Evolutionary conservation across 2,329 filamentous ascomycete genomes (phyloP), one percentile per base, ranked within the genome.

Genomic region (Anthostomella pinea): DNA sequence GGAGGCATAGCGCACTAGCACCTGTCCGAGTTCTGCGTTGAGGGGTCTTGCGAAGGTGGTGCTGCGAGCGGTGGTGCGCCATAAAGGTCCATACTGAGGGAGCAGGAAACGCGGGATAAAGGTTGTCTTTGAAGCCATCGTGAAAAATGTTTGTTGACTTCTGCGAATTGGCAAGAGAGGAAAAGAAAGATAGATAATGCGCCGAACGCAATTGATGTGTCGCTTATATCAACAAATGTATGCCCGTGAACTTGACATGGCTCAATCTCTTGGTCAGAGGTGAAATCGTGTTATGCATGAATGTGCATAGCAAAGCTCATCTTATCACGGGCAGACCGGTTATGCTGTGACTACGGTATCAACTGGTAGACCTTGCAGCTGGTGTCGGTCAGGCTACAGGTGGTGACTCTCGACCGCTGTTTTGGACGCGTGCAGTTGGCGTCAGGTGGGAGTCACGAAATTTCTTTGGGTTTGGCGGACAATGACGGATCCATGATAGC

Each of bases 51-150:
- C 35, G 17, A 59, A 45, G 32, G 56, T 52, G 25, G 44, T 41
- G 38, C 53, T 38, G 33, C 65, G 51, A 37, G 60, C 54, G 16
- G 65, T 51, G 27, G 47, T 48, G 13, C 69, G 70, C 77, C 78
- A 81, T 52, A 80, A 66, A 19, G 69, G 64, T 36, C 75, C 66
- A 49, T 75, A 70, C 43, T 79, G 73, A 4, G 82, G 82, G 25
- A 86, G 72, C n/a, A 86, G 73, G 57, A 85, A 85, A 30, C 74
- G 73, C 19, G 81, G 81, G 44, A 85, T 83, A 45, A 70, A 59
- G 16, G 68, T 63, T n/a, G 68, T 63, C 23, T 69, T 69, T 28
- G 61, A 52, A 33, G 70, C 59, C 69, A 77, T 67, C 26, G 23
- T 40, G 35, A 26, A n/a, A n/a, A n/a, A n/a, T n/a, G n/a, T n/a